Base-by-base conservation (phyloP, 75 land plant species). In the Ceratopteris richardii region DNA sequence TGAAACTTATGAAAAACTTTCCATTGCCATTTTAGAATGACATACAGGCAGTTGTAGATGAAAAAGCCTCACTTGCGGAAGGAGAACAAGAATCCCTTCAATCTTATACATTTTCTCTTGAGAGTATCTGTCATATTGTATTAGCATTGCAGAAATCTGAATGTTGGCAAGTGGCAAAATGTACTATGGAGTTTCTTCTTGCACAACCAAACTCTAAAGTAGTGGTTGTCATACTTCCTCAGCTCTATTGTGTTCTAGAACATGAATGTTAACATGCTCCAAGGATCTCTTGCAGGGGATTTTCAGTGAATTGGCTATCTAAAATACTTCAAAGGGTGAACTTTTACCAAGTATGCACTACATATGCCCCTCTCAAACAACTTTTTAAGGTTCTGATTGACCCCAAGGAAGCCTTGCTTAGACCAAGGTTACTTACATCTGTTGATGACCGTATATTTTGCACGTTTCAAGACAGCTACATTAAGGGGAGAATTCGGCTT, bases 131-230 rank as follows among this genome's bases (percentile, higher is more conserved):
- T 50, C 54, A 66, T 47, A 44, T 10, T 2, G 68, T 81, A 51
- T 30, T 68, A 51, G 21, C 23, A 30, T 62, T 80, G 29, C 77
- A 78, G 53, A 57, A 78, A 62, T 70, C 66, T 29, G 63, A 65
- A 48, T 85, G 82, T 58, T 93, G 98, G 95, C 84, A 93, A 71
- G 90, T 82, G 30, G 82, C 82, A 58, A 68, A 68, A 68, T 56
- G 57, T 53, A 59, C 71, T 50, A 78, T 88, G 67, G 90, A 93
- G 42, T 93, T 61, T 74, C 44, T 93, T 20, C 65, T 93, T 2
- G 52, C 63, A 19, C 71, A 87, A 57, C 80, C 89, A 27, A 16
- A 30, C 18, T 58, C 46, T 17, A 61, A 73, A 42, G 25, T 16
- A 23, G 26, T 82, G 13, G n/a, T 68, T 58, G 57, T 58, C 33